Conservation (phyloP, 208 protist genomes). For the Strigomonas oncopelti region DNA sequence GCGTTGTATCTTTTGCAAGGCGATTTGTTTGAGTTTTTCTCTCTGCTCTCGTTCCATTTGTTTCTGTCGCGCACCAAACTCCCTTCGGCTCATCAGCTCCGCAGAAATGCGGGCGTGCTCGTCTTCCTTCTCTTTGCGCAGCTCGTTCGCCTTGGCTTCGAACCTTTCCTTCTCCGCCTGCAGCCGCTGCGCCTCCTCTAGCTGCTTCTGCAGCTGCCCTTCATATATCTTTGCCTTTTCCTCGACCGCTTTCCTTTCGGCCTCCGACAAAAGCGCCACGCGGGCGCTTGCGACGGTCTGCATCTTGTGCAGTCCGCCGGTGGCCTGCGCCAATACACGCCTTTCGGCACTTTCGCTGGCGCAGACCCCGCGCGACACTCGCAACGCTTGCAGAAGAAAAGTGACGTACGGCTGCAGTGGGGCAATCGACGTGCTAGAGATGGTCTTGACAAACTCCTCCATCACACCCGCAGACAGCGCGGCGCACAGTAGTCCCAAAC, state of each 20-base stretch:
- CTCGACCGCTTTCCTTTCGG: neutral
- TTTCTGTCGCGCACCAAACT: neutral
- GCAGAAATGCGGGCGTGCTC: constrained; percentile 22
- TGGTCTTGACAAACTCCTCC: no score
- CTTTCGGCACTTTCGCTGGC: no score
- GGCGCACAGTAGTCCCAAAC: no score
- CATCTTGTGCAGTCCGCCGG: no score
- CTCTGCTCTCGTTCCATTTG: constrained; percentile 18
- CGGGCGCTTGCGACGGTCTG: no score
- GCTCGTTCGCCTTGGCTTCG: neutral
- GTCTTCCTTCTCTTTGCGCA: constrained; percentile 4
- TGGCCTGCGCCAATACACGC: no score
- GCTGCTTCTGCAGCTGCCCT: neutral
- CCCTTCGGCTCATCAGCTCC: constrained; percentile 9
- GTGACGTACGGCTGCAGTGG: no score
- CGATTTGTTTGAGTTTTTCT: neutral
- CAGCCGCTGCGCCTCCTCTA: constrained; percentile 2
- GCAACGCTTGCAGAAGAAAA: no score
- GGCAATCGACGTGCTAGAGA: no score
- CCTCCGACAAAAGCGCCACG: neutral
- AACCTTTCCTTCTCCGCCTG: neutral
- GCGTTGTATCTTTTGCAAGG: neutral
- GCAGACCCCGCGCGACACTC: no score
- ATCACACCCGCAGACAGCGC: no score
- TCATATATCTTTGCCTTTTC: neutral